Evolutionary conservation across 768 basidiomycete genomes (phyloP).

Genomic region (Pilatotrama ljubarskyi): DNA sequence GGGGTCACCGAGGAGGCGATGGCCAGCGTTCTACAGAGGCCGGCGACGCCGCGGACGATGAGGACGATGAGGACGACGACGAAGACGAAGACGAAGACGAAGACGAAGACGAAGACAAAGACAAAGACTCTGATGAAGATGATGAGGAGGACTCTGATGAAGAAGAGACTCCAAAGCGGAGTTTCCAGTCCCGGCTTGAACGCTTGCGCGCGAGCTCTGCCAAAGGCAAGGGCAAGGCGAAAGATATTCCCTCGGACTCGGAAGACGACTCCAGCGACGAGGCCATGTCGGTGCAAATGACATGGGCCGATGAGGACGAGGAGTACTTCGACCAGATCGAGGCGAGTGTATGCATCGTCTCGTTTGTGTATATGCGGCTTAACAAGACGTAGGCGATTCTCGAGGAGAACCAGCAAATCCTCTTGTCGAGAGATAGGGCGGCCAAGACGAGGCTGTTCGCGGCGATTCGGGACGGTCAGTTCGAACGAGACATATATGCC

Average conservation of each 20-base stretch:
- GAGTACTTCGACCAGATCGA: constrained; percentile 54
- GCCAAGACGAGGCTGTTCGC: constrained; percentile 57
- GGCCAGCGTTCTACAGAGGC: background rate
- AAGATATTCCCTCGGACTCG: constrained; percentile 3
- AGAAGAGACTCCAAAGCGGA: constrained; percentile 35
- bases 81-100: constrained; percentile 7
- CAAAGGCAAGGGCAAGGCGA: constrained; percentile 32
- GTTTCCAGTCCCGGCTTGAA: constrained; percentile 39
- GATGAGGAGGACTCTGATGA: constrained; percentile 38
- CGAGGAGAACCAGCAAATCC: constrained; percentile 56
- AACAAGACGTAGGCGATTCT: constrained; percentile 50
- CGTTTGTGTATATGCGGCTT: background rate
- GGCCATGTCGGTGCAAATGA: constrained; percentile 27
- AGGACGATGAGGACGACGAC: background rate
- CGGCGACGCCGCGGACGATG: no score
- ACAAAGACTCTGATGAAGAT: constrained; percentile 24
- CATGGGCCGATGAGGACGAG: constrained; percentile 58
- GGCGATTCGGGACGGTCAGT: constrained; percentile 57
- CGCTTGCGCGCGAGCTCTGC: constrained; percentile 32
- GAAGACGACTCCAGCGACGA: constrained; percentile 30
- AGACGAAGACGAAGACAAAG: constrained; percentile 21
- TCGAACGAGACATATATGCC: constrained; percentile 36
- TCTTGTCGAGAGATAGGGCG: constrained; percentile 47
- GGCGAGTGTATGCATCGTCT: constrained; percentile 38
- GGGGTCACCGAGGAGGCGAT: background rate